Base-by-base conservation (phyloP, 2,329 filamentous ascomycete genomes). In the Fusarium coffeatum region DNA sequence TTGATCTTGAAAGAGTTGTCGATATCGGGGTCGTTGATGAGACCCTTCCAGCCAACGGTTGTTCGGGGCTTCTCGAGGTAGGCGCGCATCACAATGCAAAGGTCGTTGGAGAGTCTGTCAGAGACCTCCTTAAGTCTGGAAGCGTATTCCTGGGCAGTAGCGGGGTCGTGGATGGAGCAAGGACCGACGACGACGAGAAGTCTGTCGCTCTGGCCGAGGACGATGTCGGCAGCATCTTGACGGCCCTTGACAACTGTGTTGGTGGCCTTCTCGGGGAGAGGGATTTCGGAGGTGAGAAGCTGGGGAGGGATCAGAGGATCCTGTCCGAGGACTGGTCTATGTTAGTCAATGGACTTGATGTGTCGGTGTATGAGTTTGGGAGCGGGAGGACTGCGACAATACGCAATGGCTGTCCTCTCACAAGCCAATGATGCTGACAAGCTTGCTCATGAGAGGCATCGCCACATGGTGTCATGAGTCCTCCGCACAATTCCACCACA, bases 21-120 rank as follows among this genome's bases (percentile, higher is more conserved):
- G 80, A 99, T 97, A 77, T 98, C 94, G 4, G 96, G 96, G 81
- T 99, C 96, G 83, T 99, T 99, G 87, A 99, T 98, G 80, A 99
- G 87, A 55, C 96, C 96, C 85, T 99, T 99, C 96, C 96, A 99
- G 79, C 96, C 96, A 51, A 99, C 94, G 1, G 96, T 99, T 51
- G 96, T 99, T 66, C 96, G 91, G 43, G 96, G 96, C 87, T 99
- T 99, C 87, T 99, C 96, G 54, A 99, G 91, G 88, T 99, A 99
- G 78, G 94, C 94, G 76, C 96, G 93, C 96, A 99, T 99, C 77
- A 99, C 90, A 80, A 99, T 92, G 80, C 90, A 90, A 48, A 99
- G 87, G 79, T 98, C 94, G 74, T 89, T 86, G 66, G 90, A 89
- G 68, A 98, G 90, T 85, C 92, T 93, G 71, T 92, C 88, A 64